phyloP scores from a whole-genome alignment of 2,329 filamentous ascomycete species.

The Xylaria sp. region DNA sequence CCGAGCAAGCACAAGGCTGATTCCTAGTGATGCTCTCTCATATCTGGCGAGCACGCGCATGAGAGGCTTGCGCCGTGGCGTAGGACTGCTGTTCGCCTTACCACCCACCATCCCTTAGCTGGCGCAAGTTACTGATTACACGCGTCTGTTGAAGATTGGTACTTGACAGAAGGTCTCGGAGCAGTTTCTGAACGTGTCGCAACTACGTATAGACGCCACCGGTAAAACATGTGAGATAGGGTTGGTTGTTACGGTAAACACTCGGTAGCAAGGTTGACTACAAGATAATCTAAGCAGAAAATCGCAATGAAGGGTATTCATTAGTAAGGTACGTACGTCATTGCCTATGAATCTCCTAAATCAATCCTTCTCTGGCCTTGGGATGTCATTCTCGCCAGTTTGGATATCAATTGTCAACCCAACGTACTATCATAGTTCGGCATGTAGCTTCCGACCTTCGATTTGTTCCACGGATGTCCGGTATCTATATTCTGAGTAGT shows the following conservation, averaged over 20 bases:
- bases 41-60: background rate
- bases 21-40: background rate
- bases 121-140: background rate
- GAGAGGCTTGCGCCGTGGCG: conserved; percentile 1
- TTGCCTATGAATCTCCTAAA: background rate
- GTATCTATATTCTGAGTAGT: background rate
- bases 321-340: background rate
- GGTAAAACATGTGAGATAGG: background rate
- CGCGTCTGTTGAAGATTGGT: background rate
- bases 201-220: background rate
- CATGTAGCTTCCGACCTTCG: background rate
- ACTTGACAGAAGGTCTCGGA: background rate
- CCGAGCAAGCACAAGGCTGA: conserved; percentile 8
- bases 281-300: background rate
- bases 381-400: background rate
- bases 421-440: background rate
- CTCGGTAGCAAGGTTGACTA: background rate
- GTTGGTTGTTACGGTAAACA: background rate
- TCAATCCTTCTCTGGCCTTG: background rate
- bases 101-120: background rate
- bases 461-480: background rate
- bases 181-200: background rate
- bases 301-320: background rate
- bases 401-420: background rate
- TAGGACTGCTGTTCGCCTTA: conserved; percentile 10